These are phyloP conservation scores for Ophiostoma novo-ulmi DNA, from an alignment of 2,329 filamentous ascomycete species.

Conservation along the genomic window DNA sequence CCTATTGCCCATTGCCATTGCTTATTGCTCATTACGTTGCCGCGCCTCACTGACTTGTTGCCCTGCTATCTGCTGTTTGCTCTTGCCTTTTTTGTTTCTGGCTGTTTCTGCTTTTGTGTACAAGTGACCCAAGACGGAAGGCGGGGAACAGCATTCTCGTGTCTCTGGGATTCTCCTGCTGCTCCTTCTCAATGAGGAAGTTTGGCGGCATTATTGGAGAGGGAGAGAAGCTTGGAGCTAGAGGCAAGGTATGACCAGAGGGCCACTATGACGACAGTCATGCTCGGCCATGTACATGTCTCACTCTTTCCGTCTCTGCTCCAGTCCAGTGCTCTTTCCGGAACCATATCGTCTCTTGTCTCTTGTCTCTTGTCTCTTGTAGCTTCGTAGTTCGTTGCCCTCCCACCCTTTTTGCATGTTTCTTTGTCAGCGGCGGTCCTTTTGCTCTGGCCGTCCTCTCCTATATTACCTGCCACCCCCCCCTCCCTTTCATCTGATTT, in stretches of 20 bases:
- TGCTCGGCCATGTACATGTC: background rate
- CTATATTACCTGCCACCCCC: slow-evolving; percentile 17
- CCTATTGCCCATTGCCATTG: background rate
- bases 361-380: too few species aligned
- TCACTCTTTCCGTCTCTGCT: background rate
- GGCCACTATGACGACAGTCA: slow-evolving; percentile 12
- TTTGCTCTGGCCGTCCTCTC: background rate
- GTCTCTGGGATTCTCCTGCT: background rate
- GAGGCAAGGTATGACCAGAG: background rate
- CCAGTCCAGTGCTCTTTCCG: slow-evolving; percentile 2
- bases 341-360: background rate
- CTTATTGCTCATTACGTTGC: background rate
- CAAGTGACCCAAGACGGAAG: background rate
- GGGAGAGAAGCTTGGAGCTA: background rate
- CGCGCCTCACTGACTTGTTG: background rate
- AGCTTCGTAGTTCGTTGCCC: background rate
- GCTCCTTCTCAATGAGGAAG: background rate
- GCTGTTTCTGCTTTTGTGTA: background rate
- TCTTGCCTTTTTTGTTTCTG: background rate
- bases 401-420: background rate
- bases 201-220: background rate
- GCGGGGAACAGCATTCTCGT: background rate
- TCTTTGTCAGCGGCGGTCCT: slow-evolving; percentile 9
- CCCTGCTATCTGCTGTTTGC: background rate
- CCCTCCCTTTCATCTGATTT: background rate